These are phyloP conservation scores for Penicillium alfredii DNA, from an alignment of 495 filamentous ascomycete genomes.

Conservation along the genomic window DNA sequence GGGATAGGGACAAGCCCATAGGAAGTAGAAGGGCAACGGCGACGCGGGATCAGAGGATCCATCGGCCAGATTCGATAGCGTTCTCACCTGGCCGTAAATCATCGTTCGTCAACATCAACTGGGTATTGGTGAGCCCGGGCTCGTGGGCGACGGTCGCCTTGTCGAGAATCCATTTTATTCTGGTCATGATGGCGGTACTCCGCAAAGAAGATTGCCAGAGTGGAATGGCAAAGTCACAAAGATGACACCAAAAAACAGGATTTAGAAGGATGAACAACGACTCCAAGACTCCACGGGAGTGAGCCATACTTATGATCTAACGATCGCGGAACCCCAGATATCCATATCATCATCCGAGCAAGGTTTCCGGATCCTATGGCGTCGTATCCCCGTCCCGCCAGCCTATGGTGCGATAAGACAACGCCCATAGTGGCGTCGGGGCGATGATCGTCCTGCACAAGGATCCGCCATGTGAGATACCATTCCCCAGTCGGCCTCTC, in stretches of 20 bases:
- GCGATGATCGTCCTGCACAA: constrained; percentile 4
- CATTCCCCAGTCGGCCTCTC: background rate
- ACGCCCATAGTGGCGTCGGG: constrained; percentile 5
- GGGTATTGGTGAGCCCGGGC: constrained; percentile 71
- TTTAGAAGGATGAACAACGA: background rate
- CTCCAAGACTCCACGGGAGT: background rate
- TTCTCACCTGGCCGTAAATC: constrained; percentile 77
- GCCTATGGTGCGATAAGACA: constrained; percentile 10
- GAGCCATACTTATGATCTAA: background rate
- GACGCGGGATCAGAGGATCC: background rate
- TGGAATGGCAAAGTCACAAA: constrained; percentile 2
- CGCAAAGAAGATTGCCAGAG: background rate
- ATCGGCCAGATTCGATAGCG: background rate
- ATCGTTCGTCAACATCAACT: constrained; percentile 87
- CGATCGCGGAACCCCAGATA: constrained; percentile 1
- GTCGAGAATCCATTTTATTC: constrained; percentile 26
- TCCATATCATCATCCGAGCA: constrained; percentile 9
- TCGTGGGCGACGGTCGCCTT: constrained; percentile 69
- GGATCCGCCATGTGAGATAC: constrained; percentile 9
- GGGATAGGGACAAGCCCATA: too few relatives aligned
- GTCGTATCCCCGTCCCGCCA: constrained; percentile 8
- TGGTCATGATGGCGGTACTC: constrained; percentile 20
- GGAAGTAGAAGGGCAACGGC: constrained; percentile 1
- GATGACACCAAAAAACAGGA: background rate
- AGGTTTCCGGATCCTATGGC: constrained; percentile 3